These are phyloP conservation scores for Aurantiochytrium sp. DNA, from an alignment of 108 stramenopile genomes.

Conservation along the genomic window DNA sequence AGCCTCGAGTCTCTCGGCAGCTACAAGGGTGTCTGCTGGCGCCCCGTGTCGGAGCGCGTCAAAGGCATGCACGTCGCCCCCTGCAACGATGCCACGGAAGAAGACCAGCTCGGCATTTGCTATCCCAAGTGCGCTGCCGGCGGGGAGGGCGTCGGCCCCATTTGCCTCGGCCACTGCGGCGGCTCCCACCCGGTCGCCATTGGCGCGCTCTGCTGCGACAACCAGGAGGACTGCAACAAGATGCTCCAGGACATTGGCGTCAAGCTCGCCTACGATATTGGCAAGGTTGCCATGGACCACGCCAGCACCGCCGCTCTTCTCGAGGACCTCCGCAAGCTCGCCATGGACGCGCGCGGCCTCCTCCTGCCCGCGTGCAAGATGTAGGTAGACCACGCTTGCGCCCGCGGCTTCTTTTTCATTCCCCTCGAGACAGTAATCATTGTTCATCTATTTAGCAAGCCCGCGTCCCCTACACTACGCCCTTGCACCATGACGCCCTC, in stretches of 20 bases:
- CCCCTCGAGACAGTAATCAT: no score
- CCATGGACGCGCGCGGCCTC: not conserved
- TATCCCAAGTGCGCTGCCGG: not conserved
- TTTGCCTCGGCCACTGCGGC: not conserved
- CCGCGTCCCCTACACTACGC: no score
- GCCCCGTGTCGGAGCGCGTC: not conserved
- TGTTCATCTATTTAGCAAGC: no score
- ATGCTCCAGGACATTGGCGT: not conserved
- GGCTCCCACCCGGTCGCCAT: not conserved
- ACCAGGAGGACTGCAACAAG: not conserved
- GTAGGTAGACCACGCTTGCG: no score
- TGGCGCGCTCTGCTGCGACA: conserved; percentile 7
- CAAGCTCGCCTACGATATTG: conserved; percentile 27
- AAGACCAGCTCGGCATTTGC: conserved; percentile 23
- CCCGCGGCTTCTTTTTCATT: no score
- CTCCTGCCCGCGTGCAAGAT: not conserved
- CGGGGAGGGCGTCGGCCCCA: not conserved
- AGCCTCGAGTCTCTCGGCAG: not conserved
- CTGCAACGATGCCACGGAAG: not conserved
- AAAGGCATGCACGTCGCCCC: not conserved
- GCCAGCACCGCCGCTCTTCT: not conserved
- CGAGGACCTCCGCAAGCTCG: not conserved
- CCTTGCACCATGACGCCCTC: no score
- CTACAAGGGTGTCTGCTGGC: conserved; percentile 9
- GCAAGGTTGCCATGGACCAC: conserved; percentile 11